Evolutionary conservation across 805 yeast species (phyloP).

Genomic region (Candida takata): DNA sequence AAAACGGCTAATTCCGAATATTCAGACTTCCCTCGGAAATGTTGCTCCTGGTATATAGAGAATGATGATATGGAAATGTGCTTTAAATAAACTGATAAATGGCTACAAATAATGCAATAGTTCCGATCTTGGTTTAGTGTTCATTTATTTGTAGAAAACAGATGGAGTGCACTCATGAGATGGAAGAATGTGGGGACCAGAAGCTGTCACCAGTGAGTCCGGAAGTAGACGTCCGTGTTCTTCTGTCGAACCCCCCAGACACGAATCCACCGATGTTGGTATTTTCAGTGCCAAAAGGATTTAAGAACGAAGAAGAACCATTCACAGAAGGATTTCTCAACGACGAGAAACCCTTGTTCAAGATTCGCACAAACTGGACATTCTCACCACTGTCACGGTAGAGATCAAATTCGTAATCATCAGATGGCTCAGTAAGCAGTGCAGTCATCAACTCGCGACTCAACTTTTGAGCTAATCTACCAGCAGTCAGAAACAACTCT

Average conservation of each 20-base stretch:
- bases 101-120: no score
- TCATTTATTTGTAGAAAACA: neutral
- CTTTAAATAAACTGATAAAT: no score
- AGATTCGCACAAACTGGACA: neutral
- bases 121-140: no score
- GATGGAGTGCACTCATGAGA: neutral
- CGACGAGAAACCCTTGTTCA: neutral
- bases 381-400: neutral
- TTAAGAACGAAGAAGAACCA: neutral
- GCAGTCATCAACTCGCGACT: neutral
- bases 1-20: no score
- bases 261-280: neutral
- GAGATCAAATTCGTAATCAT: slow-evolving; percentile 1
- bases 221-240: neutral
- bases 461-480: neutral
- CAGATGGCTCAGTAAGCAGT: slow-evolving; percentile 1
- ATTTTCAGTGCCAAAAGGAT: neutral
- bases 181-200: neutral
- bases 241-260: neutral
- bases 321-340: neutral
- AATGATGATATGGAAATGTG: no score
- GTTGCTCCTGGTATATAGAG: no score
- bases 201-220: neutral
- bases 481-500: neutral
- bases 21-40: no score